Base-by-base conservation (phyloP, 2,329 filamentous ascomycete species). In the Cordyceps cicadae region DNA sequence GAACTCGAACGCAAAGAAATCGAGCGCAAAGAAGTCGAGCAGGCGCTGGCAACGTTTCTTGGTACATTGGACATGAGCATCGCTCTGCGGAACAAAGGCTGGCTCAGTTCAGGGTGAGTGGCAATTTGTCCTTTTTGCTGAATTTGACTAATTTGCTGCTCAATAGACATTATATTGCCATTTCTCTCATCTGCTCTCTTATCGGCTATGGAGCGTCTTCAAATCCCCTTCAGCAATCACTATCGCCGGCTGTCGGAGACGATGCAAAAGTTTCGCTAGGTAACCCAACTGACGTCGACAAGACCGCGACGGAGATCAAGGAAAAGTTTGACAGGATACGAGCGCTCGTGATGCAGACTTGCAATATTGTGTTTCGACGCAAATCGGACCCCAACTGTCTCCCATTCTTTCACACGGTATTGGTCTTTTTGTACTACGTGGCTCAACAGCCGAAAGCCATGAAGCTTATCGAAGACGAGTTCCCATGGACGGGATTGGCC, bases 381-480 rank as follows among this genome's bases (percentile, higher is more conserved):
- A 76, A 79, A 32, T 80, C 79, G 0, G 85, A 88, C 50, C 73
- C 77, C 3, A 85, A 86, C 63, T 79, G 84, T 3, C 73, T 88
- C 1, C 80, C 86, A 0, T 88, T 84, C 66, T 67, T 88, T 0
- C 86, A 90, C 64, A 79, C 84, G 0, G 79, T 81, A 5, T 72
- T 90, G 29, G 79, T 82, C 0, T 89, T 88, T 65, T 68, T 89
- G 8, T 67, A 72, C 2, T 75, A 79, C 29, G 68, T 85, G 52
- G 72, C 74, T 1, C 68, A 69, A 8, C 72, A 71, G 6, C 75
- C 75, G 0, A 67, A 69, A 0, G 80, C 77, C 0, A 79, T 79
- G 71, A 68, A 62, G 15, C 70, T 75, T 19, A 69, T 83, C 3
- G 78, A 80, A 48, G 62, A 64, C 1, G 67, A 71, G 0, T 74